Evolutionary conservation across 225 moss, liverwort and hornwort species (phyloP).

Genomic region (Anthoceros angustus): DNA sequence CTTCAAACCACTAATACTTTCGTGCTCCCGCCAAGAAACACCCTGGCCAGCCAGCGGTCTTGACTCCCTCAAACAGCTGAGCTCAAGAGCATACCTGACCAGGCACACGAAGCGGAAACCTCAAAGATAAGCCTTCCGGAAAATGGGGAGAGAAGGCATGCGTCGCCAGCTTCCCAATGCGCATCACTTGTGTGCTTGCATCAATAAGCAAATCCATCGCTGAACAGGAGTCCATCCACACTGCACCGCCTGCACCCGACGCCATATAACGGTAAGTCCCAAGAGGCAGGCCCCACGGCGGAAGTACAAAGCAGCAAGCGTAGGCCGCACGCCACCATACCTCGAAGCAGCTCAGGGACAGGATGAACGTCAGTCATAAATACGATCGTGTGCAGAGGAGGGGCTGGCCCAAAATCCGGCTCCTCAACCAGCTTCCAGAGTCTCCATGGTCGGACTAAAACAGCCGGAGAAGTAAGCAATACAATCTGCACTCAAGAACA

Average conservation of each 20-base stretch:
- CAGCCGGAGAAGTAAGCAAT: not conserved
- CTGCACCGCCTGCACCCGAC: conserved; percentile 42
- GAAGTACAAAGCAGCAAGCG: not conserved
- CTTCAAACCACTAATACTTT: not conserved
- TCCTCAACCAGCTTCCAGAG: conserved; percentile 85
- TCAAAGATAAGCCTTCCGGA: conserved; percentile 52
- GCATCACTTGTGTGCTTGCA: conserved; percentile 32
- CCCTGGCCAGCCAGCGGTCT: too few relatives aligned
- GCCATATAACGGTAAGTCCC: not conserved
- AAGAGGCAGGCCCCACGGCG: not conserved
- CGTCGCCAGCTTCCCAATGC: conserved; percentile 70
- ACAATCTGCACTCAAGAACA: not conserved
- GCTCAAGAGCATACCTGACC: conserved; percentile 45
- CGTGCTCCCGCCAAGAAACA: too few relatives aligned
- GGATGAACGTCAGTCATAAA: conserved; percentile 56
- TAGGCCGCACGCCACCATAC: conserved; percentile 10
- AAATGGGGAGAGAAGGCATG: conserved; percentile 70
- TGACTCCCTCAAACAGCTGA: not conserved
- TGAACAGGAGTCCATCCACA: conserved; percentile 60
- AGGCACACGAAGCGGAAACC: conserved; percentile 43
- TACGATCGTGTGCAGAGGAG: conserved; percentile 54
- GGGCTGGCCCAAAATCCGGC: conserved; percentile 60
- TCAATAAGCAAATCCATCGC: conserved; percentile 58
- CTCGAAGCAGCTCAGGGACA: conserved; percentile 33
- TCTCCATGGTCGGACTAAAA: conserved; percentile 36